Evolutionary conservation across 192 early-diverging fungal genomes (phyloP), one percentile per base, ranked within the genome.

Genomic region (Coemansia sp.): DNA sequence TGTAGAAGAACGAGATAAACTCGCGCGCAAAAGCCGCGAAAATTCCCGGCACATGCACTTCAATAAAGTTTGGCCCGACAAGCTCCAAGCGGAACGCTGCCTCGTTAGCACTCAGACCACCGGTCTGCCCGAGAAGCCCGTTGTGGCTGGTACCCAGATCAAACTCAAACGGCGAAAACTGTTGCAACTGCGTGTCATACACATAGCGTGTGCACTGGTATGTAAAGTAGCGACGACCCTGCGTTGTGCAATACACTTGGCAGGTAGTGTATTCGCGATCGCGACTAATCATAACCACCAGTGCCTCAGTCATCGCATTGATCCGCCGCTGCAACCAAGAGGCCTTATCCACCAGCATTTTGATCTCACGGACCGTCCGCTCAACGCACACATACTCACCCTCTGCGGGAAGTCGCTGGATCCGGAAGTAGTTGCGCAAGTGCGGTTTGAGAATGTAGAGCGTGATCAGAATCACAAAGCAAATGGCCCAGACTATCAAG

Each of bases 121-220:
- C 44, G 10, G 44, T 35, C 46, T 74, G 63, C 6, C 50, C 27
- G 10, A 64, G 40, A 19, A 77, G 39, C 32, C 66, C 66, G 33
- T 58, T 35, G 55, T 80, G 71, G 32, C 67, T 81, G 27, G 53
- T 53, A 27, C 85, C 86, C 17, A 88, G 60, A 15, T 74, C 46
- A 49, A 81, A 83, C 22, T 54, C 45, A 55, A 71, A 81, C 17
- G 83, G 85, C 37, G 72, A 71, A 69, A 86, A 90, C 19, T 58
- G 56, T 24, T 63, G 51, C n/a, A 56, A 44, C 20, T 69, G 53
- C 2, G 72, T 64, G 56, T 84, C 72, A 58, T 78, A 87, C 9
- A 90, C 81, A 64, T 81, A 90, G 33, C 87, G 82, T 18, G 85
- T 81, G 64, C 83, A 90, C 60, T 90, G 82, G 53, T 79, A 85